These are phyloP conservation scores for Fagus sylvatica DNA, from an alignment of 306 rosid species.

Conservation along the genomic window DNA sequence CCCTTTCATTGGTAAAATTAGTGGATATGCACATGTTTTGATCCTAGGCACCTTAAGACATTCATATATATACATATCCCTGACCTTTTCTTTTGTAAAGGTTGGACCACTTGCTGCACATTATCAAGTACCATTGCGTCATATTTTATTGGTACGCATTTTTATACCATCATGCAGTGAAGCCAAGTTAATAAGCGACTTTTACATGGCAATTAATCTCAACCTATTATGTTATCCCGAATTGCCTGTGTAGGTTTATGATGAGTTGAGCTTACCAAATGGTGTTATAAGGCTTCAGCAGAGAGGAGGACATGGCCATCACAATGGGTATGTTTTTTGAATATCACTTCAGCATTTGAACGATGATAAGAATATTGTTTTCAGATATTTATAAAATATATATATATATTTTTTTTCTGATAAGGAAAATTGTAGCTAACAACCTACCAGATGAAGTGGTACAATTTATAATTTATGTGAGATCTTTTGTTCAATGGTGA, in stretches of 20 bases:
- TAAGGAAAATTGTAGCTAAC: neutral
- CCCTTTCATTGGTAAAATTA: neutral
- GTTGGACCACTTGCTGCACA: slow-evolving; percentile 96
- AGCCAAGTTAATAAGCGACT: neutral
- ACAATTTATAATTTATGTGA: too few relatives aligned
- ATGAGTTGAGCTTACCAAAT: slow-evolving; percentile 96
- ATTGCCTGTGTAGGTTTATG: slow-evolving; percentile 57
- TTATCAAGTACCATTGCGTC: slow-evolving; percentile 88
- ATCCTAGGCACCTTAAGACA: neutral
- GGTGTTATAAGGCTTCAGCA: slow-evolving; percentile 85
- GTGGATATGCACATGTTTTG: neutral
- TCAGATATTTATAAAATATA: too few relatives aligned
- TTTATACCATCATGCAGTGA: slow-evolving; percentile 5
- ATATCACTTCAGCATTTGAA: slow-evolving; percentile 16
- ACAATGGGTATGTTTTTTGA: slow-evolving; percentile 72
- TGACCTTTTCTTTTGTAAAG: slow-evolving; percentile 41
- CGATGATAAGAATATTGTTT: neutral
- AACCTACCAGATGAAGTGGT: neutral
- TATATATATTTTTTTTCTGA: neutral
- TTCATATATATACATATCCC: slow-evolving; percentile 1
- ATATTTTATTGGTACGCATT: slow-evolving; percentile 67
- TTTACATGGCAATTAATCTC: neutral
- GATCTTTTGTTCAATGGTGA: too few relatives aligned
- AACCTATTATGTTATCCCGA: neutral
- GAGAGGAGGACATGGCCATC: slow-evolving; percentile 95